Conservation (phyloP, 1,139 yeast genomes). For the Hyphopichia pseudoburtonii region DNA sequence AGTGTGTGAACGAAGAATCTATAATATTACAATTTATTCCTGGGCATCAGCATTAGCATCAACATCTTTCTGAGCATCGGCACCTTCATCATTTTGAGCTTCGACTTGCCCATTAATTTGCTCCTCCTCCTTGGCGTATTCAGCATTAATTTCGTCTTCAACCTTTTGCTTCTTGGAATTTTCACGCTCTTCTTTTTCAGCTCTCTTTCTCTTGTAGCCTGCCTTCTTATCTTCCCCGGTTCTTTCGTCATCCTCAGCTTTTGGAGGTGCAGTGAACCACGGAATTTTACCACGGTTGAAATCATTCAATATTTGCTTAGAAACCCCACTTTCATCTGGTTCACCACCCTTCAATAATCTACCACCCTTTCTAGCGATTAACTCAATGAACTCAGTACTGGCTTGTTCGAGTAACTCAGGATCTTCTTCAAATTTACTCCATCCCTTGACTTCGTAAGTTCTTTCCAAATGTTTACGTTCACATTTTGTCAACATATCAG, state of each 20-base stretch:
- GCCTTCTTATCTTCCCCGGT: constrained; percentile 59
- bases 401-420: constrained; percentile 44
- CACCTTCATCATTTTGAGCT: neutral
- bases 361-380: constrained; percentile 90
- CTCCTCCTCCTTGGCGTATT: constrained; percentile 4
- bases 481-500: constrained; percentile 82
- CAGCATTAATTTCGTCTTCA: constrained; percentile 3
- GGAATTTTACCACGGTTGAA: constrained; percentile 97
- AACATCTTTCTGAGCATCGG: no score
- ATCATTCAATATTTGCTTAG: constrained; percentile 87
- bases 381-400: constrained; percentile 80
- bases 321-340: constrained; percentile 92
- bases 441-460: constrained; percentile 91
- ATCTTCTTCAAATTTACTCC: constrained; percentile 59
- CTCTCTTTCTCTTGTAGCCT: constrained; percentile 51
- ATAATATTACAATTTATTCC: neutral
- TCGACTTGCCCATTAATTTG: constrained; percentile 3
- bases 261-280: constrained; percentile 96
- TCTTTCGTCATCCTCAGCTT: constrained; percentile 56
- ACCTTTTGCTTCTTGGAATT: constrained; percentile 11
- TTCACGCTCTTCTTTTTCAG: constrained; percentile 36
- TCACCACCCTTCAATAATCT: constrained; percentile 95
- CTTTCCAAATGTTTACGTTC: constrained; percentile 90
- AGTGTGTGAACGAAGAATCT: neutral
- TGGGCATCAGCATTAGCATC: neutral